Evolutionary conservation across 768 basidiomycete species (phyloP), one percentile per base, ranked within the genome.

Genomic region (Sarcodon sp.): DNA sequence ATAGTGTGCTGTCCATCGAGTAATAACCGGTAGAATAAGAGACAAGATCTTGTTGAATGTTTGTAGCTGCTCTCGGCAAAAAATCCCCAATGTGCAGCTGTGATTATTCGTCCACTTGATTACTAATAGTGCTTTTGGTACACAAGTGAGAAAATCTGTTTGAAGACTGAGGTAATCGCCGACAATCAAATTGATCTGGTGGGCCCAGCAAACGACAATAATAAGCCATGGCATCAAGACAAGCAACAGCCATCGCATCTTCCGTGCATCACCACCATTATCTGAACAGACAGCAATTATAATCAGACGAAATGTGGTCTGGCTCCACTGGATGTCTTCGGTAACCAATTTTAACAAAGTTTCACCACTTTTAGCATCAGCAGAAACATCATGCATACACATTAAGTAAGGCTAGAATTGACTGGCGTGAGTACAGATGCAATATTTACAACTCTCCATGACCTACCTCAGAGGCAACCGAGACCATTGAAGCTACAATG

Each of bases 221-320:
- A n/a, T n/a, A n/a, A n/a, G n/a, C 27, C 44, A 44, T 0, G 35
- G 18, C 3, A 41, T 15, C 5, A 10, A 1, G 15, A n/a, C n/a
- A 2, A 12, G 34, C 3, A 57, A 47, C 0, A 56, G 35, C 9
- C 43, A 1, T 0, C 49, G 53, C 5, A 43, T 47, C 11, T 39
- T 44, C 50, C 54, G 53, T 8, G 54, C 54, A 46, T 54, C 51
- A 0, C 53, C 53, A 7, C 54, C 54, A 15, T 56, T 49, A 21
- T 53, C 54, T 0, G 50, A 51, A n/a, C 32, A 33, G 47, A 48
- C 50, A 4, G 16, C 48, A 12, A 54, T 49, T 3, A 37, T 16
- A 3, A 47, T 12, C 7, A 57, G 44, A 2, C 37, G 35, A 35
- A 43, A 53, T 8, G 45, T 38, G 3, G 46, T 33, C 32, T 35